Evolutionary conservation across 2,329 filamentous ascomycete genomes (phyloP).

Genomic region (Cyanodermella asteris): DNA sequence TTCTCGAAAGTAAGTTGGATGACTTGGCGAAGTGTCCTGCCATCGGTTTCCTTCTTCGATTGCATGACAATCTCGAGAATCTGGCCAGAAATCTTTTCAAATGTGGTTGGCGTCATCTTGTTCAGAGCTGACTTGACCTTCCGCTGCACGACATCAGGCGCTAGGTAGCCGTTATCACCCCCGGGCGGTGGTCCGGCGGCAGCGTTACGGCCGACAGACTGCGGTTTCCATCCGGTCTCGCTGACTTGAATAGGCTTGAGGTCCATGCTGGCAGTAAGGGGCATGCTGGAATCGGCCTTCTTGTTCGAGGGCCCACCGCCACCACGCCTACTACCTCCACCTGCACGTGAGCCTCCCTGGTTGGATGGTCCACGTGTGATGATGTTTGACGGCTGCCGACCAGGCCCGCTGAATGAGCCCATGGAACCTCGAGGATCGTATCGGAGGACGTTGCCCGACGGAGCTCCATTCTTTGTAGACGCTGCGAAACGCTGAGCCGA

Average conservation of each 20-base stretch:
- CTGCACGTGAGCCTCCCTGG: conserved; percentile 11
- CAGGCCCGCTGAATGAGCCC: not conserved
- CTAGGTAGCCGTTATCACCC: conserved; percentile 41
- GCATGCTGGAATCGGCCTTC: conserved; percentile 68
- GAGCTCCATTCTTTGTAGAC: conserved; percentile 18
- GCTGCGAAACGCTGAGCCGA: conserved; percentile 55
- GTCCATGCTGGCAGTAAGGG: conserved; percentile 63
- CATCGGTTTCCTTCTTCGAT: conserved; percentile 86
- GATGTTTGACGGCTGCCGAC: conserved; percentile 17
- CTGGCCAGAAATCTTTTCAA: conserved; percentile 83
- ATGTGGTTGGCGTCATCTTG: conserved; percentile 99
- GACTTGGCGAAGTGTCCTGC: conserved; percentile 84
- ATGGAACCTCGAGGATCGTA: no score
- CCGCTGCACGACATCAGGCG: conserved; percentile 83
- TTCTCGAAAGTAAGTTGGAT: conserved; percentile 99
- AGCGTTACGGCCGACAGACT: conserved; percentile 34
- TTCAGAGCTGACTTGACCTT: conserved; percentile 98
- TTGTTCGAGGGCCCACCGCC: conserved; percentile 27
- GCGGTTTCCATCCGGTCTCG: conserved; percentile 72
- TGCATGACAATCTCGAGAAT: conserved; percentile 83
- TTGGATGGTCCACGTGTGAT: conserved; percentile 6
- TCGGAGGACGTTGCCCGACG: conserved; percentile 5
- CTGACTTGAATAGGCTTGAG: conserved; percentile 59
- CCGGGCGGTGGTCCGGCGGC: conserved; percentile 25
- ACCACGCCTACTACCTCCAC: conserved; percentile 39